Evolutionary conservation across 352 stramenopile genomes (phyloP).

Genomic region (Discostella stelligera): DNA sequence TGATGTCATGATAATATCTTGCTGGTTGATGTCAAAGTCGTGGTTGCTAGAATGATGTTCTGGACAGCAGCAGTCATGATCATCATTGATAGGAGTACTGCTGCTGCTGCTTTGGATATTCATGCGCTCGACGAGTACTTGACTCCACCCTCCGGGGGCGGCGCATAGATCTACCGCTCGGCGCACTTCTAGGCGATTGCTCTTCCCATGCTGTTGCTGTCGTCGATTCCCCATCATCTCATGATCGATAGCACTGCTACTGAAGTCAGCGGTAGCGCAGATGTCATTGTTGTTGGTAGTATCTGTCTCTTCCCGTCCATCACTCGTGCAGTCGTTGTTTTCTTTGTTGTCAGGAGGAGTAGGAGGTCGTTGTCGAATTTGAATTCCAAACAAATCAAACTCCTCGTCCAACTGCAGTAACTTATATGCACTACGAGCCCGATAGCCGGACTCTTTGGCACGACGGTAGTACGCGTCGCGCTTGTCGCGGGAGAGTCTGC

Average conservation of each 20-base stretch:
- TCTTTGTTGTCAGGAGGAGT: too few relatives aligned
- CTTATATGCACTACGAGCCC: slow-evolving; percentile 98
- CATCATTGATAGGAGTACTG: too few relatives aligned
- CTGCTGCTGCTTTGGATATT: slow-evolving; percentile 18
- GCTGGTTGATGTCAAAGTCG: not conserved
- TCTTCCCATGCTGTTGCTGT: not conserved
- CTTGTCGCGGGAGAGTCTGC: slow-evolving; percentile 78
- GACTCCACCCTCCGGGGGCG: slow-evolving; percentile 96
- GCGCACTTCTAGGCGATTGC: too few relatives aligned
- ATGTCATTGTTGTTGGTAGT: too few relatives aligned
- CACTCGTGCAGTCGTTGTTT: too few relatives aligned
- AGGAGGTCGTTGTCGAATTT: not conserved
- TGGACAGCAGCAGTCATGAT: too few relatives aligned
- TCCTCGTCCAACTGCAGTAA: slow-evolving; percentile 98
- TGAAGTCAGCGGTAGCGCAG: too few relatives aligned
- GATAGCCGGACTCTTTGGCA: slow-evolving; percentile 94
- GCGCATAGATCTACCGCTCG: slow-evolving; percentile 97
- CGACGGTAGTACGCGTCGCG: slow-evolving; percentile 86
- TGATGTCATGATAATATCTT: not conserved
- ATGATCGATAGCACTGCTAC: slow-evolving; percentile 1
- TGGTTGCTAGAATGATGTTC: not conserved
- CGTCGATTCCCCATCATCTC: not conserved
- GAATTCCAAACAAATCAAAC: slow-evolving; percentile 89
- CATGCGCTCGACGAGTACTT: slow-evolving; percentile 92
- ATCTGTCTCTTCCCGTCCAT: too few relatives aligned